These are phyloP conservation scores for Haplosporangium gracile DNA, from an alignment of 192 early-diverging fungal species.

Conservation along the genomic window DNA sequence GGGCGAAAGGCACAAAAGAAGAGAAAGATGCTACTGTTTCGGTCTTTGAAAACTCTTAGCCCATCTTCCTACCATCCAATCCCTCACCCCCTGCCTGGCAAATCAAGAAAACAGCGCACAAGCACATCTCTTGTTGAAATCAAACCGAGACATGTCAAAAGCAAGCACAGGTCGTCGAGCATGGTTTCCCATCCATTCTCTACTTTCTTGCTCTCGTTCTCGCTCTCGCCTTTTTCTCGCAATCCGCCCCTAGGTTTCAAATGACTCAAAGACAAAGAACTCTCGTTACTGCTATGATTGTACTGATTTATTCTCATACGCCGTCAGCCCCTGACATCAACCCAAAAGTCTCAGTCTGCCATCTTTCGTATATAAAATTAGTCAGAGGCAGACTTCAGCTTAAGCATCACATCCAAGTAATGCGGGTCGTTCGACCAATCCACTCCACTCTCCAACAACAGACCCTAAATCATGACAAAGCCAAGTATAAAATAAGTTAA, in stretches of 20 bases:
- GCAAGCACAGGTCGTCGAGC: not conserved
- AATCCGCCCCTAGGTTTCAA: not conserved
- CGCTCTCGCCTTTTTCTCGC: not conserved
- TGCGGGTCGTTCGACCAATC: conserved; percentile 59
- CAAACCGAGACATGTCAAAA: not conserved
- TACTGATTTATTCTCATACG: not conserved
- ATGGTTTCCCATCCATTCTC: not conserved
- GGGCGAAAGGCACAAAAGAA: not conserved
- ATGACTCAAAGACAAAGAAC: not conserved
- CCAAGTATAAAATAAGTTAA: not conserved
- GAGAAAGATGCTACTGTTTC: not conserved
- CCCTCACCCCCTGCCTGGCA: not conserved
- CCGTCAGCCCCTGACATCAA: no score
- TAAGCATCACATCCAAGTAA: conserved; percentile 55
- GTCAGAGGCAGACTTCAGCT: conserved; percentile 15
- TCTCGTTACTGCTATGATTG: not conserved
- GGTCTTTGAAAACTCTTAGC: not conserved
- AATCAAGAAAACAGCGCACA: not conserved
- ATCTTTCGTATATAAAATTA: not conserved
- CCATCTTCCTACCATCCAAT: not conserved
- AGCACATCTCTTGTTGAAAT: not conserved
- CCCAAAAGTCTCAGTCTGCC: not conserved
- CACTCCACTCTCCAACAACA: conserved; percentile 60
- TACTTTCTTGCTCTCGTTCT: not conserved
- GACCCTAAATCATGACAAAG: conserved; percentile 29